Evolutionary conservation across 306 rosid species (phyloP).

Genomic region (Luffa aegyptiaca): DNA sequence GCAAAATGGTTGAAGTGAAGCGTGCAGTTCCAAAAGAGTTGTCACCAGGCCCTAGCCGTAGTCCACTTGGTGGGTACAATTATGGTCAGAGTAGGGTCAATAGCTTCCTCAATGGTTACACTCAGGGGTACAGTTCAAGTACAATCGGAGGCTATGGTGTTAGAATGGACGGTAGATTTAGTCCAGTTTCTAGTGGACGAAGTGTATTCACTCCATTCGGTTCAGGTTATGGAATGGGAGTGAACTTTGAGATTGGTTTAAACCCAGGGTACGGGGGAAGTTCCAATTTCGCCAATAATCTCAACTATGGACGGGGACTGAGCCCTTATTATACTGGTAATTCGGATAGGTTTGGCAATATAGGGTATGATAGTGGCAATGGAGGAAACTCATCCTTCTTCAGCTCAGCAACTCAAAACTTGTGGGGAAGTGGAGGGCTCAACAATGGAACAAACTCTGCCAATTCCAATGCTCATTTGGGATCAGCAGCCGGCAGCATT

Average conservation of each 20-base stretch:
- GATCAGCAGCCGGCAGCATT: slow-evolving; percentile 56
- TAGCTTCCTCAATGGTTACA: slow-evolving; percentile 72
- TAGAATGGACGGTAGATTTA: slow-evolving; percentile 66
- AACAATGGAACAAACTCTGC: slow-evolving; percentile 61
- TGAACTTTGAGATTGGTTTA: slow-evolving; percentile 77
- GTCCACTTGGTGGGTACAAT: slow-evolving; percentile 69
- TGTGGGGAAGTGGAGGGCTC: slow-evolving; percentile 86
- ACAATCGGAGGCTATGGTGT: slow-evolving; percentile 75
- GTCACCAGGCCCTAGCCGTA: slow-evolving; percentile 84
- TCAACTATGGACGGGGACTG: slow-evolving; percentile 69
- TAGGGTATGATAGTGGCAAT: slow-evolving; percentile 56
- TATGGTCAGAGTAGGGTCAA: slow-evolving; percentile 70
- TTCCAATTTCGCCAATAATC: slow-evolving; percentile 56
- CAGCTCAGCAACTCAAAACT: slow-evolving; percentile 59
- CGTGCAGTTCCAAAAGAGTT: slow-evolving; percentile 97
- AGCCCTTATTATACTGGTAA: slow-evolving; percentile 64
- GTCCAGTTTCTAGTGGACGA: slow-evolving; percentile 77
- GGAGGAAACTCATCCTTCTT: slow-evolving; percentile 72
- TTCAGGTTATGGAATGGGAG: slow-evolving; percentile 75
- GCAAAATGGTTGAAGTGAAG: slow-evolving; percentile 99
- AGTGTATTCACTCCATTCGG: slow-evolving; percentile 73
- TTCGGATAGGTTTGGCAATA: slow-evolving; percentile 57
- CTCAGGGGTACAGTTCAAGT: slow-evolving; percentile 72
- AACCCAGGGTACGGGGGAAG: slow-evolving; percentile 69
- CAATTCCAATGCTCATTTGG: slow-evolving; percentile 52